Evolutionary conservation across 208 protist species (phyloP).

Genomic region (Trypanosoma congolense): DNA sequence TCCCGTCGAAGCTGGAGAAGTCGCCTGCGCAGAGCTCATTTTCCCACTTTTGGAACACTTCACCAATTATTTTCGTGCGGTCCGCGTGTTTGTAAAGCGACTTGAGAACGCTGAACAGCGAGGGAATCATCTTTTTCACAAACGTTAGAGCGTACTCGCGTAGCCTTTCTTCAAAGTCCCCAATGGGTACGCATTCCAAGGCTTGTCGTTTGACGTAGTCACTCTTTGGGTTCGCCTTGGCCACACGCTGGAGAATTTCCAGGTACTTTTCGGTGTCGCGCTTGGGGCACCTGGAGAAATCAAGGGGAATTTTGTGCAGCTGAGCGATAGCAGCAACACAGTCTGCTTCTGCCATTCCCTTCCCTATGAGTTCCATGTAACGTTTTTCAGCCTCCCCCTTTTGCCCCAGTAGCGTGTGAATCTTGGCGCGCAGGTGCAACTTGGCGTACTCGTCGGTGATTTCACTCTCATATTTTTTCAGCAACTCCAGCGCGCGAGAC

Average conservation of each 20-base stretch:
- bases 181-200: conserved; percentile 77
- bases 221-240: conserved; percentile 38
- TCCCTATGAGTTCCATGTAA: conserved; percentile 69
- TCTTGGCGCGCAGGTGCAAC: conserved; percentile 52
- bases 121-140: conserved; percentile 91
- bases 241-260: conserved; percentile 60
- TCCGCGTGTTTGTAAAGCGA: conserved; percentile 79
- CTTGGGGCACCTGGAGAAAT: conserved; percentile 43
- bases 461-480: conserved; percentile 71
- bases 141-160: conserved; percentile 45
- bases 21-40: conserved; percentile 44
- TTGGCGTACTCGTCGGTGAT: conserved; percentile 66
- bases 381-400: conserved; percentile 72
- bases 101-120: conserved; percentile 91
- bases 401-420: conserved; percentile 64
- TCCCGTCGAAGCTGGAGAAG: conserved; percentile 62
- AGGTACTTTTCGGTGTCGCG: conserved; percentile 56
- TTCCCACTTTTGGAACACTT: conserved; percentile 64
- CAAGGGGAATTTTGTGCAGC: conserved; percentile 74
- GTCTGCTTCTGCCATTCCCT: conserved; percentile 65
- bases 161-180: conserved; percentile 51
- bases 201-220: conserved; percentile 60
- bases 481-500: conserved; percentile 58
- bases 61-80: conserved; percentile 72
- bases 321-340: conserved; percentile 73